Evolutionary conservation across 495 filamentous ascomycete species (phyloP).

Genomic region (Aspergillus asperescens): DNA sequence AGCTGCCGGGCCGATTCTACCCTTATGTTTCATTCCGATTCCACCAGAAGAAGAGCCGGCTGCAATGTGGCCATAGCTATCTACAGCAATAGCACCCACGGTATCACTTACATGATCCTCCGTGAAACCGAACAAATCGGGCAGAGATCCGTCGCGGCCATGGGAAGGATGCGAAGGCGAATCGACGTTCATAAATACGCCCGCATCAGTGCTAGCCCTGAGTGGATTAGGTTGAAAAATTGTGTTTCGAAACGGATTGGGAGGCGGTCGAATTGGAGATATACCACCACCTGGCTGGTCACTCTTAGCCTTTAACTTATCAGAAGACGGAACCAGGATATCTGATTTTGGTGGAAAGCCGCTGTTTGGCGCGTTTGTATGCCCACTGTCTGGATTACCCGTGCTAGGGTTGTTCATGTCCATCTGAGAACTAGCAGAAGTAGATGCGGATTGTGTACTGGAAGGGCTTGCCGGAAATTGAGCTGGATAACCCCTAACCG

Average conservation of each 20-base stretch:
- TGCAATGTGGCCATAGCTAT: slow-evolving; percentile 78
- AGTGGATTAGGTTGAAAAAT: neutral
- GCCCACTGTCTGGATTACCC: neutral
- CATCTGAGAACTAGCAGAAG: neutral
- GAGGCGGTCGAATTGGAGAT: neutral
- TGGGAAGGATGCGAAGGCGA: neutral
- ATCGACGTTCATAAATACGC: slow-evolving; percentile 1
- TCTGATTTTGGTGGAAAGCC: neutral
- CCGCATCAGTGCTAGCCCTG: neutral
- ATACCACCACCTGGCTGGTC: neutral
- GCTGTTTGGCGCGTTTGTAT: neutral
- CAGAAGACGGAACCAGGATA: neutral
- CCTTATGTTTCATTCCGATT: slow-evolving; percentile 95
- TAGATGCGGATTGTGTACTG: slow-evolving; percentile 1
- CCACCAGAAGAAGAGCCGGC: slow-evolving; percentile 98
- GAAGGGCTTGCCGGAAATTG: slow-evolving; percentile 15
- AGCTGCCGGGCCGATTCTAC: slow-evolving; percentile 86
- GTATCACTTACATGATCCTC: slow-evolving; percentile 74
- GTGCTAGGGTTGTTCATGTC: neutral
- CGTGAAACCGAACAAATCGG: neutral
- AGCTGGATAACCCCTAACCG: slow-evolving; percentile 10
- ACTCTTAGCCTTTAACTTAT: neutral
- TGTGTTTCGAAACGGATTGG: neutral
- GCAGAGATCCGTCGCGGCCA: neutral
- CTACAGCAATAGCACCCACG: slow-evolving; percentile 90